A percentile compares a stretch with the other conserved stretches of the same genome.
These are phyloP conservation scores for Colletotrichum sp. DNA, from an alignment of 2,329 filamentous ascomycete genomes.

Conservation along the genomic window DNA sequence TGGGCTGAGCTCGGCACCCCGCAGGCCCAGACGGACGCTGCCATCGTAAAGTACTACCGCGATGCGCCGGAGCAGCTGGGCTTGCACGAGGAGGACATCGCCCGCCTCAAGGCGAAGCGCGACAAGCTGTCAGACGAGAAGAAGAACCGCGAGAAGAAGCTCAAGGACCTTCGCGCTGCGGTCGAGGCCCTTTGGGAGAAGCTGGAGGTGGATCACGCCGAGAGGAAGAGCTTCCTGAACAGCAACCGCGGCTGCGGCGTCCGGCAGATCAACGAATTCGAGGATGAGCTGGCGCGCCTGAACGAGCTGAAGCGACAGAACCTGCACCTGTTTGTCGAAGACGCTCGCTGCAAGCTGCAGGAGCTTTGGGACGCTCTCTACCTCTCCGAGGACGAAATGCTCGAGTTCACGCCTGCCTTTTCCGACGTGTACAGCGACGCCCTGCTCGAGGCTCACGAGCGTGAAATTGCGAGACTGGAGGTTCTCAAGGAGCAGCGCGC, in stretches of 20 bases:
- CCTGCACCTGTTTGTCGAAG: slow-evolving; percentile 93
- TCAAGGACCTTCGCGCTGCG: slow-evolving; percentile 75
- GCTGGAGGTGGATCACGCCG: slow-evolving; percentile 80
- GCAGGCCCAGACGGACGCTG: slow-evolving; percentile 86
- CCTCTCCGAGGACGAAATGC: slow-evolving; percentile 97
- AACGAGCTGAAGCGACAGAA: slow-evolving; percentile 96
- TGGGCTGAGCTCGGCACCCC: slow-evolving; percentile 97
- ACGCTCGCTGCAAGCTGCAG: slow-evolving; percentile 87
- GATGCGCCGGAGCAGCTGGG: slow-evolving; percentile 94
- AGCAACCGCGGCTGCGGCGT: slow-evolving; percentile 90
- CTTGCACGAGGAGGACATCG: slow-evolving; percentile 85
- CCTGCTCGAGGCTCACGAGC: slow-evolving; percentile 91
- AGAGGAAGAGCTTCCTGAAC: slow-evolving; percentile 85
- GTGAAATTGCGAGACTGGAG: slow-evolving; percentile 84
- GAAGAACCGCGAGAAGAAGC: slow-evolving; percentile 75
- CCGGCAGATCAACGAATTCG: slow-evolving; percentile 92
- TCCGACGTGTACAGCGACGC: slow-evolving; percentile 98
- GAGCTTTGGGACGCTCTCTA: slow-evolving; percentile 95
- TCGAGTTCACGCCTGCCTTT: slow-evolving; percentile 96
- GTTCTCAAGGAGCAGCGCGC: slow-evolving; percentile 84
- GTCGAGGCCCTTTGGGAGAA: slow-evolving; percentile 93
- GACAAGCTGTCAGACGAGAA: slow-evolving; percentile 91
- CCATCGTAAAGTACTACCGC: slow-evolving; percentile 87
- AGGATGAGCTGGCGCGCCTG: slow-evolving; percentile 84
- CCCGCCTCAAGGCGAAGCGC: slow-evolving; percentile 72